Conservation (phyloP, 345 rosid genomes). For the Hirschfeldia incana region DNA sequence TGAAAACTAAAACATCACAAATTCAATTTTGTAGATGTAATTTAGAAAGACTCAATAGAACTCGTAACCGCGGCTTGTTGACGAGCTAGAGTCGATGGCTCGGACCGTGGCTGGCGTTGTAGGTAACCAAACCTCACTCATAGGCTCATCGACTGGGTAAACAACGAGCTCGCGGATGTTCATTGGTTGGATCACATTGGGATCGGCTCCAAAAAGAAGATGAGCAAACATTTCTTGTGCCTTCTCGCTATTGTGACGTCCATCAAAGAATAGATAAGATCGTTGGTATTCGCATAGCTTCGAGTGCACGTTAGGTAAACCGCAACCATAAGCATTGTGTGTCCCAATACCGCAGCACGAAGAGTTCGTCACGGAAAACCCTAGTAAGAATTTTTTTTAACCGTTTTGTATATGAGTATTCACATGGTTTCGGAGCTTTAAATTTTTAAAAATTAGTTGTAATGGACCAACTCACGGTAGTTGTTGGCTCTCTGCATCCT, state of each 20-base stretch:
- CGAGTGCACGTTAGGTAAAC: constrained; percentile 20
- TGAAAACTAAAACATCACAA: constrained; percentile 1
- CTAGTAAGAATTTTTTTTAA: neutral
- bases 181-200: constrained; percentile 31
- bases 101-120: neutral
- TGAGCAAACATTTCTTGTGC: constrained; percentile 33
- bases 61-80: constrained; percentile 14
- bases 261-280: constrained; percentile 33
- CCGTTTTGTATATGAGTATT: neutral
- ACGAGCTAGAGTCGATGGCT: constrained; percentile 5
- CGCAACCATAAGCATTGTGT: constrained; percentile 33
- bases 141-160: constrained; percentile 29
- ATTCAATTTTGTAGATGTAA: neutral
- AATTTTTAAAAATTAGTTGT: neutral
- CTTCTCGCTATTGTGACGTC: constrained; percentile 29
- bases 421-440: neutral
- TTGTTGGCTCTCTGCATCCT: constrained; percentile 14
- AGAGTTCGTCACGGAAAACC: neutral
- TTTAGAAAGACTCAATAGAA: constrained; percentile 12
- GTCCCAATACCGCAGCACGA: constrained; percentile 28
- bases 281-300: constrained; percentile 31
- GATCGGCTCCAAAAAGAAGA: constrained; percentile 32
- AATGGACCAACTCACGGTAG: constrained; percentile 19
- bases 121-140: constrained; percentile 32
- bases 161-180: constrained; percentile 24